Evolutionary conservation across 441 rosid genomes (phyloP), one percentile per base, ranked within the genome.

Genomic region (Croton setiger): DNA sequence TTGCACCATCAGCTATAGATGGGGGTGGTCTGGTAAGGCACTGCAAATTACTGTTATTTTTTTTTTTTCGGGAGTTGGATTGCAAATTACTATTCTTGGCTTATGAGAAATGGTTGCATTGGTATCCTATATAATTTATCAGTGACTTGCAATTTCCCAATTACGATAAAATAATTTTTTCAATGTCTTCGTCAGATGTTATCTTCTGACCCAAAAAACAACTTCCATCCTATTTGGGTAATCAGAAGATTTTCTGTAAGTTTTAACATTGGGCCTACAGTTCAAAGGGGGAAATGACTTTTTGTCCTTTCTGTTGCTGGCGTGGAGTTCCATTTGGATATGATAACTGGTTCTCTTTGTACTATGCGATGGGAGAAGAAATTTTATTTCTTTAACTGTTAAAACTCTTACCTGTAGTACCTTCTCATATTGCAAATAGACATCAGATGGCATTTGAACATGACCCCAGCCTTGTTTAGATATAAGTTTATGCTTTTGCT

Each of bases 1-100:
- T 96, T 85, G 98, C 98, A 65, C 97, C 94, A 68, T 96, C 97
- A 53, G 98, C 99, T 58, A 91, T 96, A 69, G 99, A 88, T 80
- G 96, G 92, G 62, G 80, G 81, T 72, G 90, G 89, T 61, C 88
- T 88, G 94, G 98, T 93, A 84, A 63, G 76, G 43, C 63, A 31
- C 68, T 71, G 47, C 35, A n/a, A 17, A 53, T 66, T 17, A 20
- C 18, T 44, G n/a, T 12, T 53, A 45, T 59, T 12, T 21, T 0
- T 27, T 2, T 0, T 27, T 27, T 27, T 27, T 27, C 2, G 31
- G 31, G 31, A 27, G 31, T 27, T 27, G 31, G 31, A 27, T 27
- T 71, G 47, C 35, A n/a, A 17, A 53, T 39, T 39, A 39, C 10
- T 39, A 5, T 39, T 39, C 10, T 5, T 39, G 43, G 10, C 37